Conservation (phyloP, 495 filamentous ascomycete species). For the Pseudoneurospora amorphoporcata region DNA sequence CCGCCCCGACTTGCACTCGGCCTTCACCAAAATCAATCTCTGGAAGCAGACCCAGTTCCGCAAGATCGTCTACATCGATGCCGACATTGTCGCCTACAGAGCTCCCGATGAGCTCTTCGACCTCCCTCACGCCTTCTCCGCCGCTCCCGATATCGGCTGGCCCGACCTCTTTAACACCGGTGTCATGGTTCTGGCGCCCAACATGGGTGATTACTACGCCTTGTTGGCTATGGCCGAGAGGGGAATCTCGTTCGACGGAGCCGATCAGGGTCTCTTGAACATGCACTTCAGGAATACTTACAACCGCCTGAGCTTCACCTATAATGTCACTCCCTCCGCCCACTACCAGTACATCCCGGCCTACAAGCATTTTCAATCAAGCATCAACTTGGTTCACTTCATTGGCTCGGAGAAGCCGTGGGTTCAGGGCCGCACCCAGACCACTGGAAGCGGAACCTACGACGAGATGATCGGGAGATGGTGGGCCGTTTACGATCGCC, state of each 20-base stretch:
- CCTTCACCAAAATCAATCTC: conserved; percentile 92
- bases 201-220: conserved; percentile 78
- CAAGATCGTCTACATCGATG: conserved; percentile 86
- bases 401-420: conserved; percentile 90
- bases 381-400: conserved; percentile 83
- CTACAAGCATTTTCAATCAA: conserved; percentile 82
- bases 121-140: conserved; percentile 66
- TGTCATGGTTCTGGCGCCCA: conserved; percentile 81
- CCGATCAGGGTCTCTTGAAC: conserved; percentile 93
- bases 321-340: conserved; percentile 91
- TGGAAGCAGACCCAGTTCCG: conserved; percentile 88
- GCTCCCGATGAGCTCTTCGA: conserved; percentile 90
- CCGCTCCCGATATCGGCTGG: conserved; percentile 94
- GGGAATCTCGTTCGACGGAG: conserved; percentile 92
- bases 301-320: conserved; percentile 85
- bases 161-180: conserved; percentile 97
- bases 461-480: conserved; percentile 72
- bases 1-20: conserved; percentile 75
- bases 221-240: conserved; percentile 71
- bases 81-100: conserved; percentile 75
- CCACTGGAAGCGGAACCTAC: conserved; percentile 51
- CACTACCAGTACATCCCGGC: conserved; percentile 94
- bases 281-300: conserved; percentile 76
- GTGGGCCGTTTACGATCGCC: conserved; percentile 87
- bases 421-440: conserved; percentile 53